phyloP scores from a whole-genome alignment of 768 basidiomycete genomes.

The Suillus americanus region DNA sequence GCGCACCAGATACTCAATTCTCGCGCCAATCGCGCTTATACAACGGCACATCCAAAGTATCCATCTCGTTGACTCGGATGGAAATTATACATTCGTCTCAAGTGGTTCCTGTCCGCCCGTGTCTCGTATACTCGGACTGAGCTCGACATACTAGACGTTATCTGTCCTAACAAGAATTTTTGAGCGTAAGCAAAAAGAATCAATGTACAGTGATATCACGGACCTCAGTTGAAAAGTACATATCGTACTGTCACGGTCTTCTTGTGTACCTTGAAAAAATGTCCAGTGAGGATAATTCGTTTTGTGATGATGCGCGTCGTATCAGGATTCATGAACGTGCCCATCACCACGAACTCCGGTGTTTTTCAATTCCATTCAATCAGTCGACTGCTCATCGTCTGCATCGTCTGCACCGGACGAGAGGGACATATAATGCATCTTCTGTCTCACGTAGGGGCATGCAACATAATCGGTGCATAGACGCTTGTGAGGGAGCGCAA shows the following conservation, averaged over 20 bases:
- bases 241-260: constrained; percentile 96
- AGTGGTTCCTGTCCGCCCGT: constrained; percentile 80
- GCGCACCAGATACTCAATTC: constrained; percentile 39
- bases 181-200: constrained; percentile 5
- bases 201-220: constrained; percentile 11
- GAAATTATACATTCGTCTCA: constrained; percentile 41
- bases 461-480: constrained; percentile 87
- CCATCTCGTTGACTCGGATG: constrained; percentile 79
- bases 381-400: not conserved
- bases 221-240: constrained; percentile 94
- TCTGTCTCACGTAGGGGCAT: constrained; percentile 70
- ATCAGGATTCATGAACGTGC: constrained; percentile 83
- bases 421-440: constrained; percentile 37
- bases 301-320: constrained; percentile 88
- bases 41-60: constrained; percentile 91
- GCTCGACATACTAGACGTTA: constrained; percentile 90
- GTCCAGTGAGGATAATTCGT: constrained; percentile 91
- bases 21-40: constrained; percentile 93
- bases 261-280: constrained; percentile 95
- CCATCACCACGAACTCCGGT: constrained; percentile 81
- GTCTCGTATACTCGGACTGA: constrained; percentile 86
- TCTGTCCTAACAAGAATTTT: constrained; percentile 39
- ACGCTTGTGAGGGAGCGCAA: constrained; percentile 66
- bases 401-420: too few species aligned
- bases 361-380: constrained; percentile 37